Percentiles rank a stretch among this genome's conserved stretches.
phyloP scores from a whole-genome alignment of 139 green algal species.

The Edaphochlamys debaryana region DNA sequence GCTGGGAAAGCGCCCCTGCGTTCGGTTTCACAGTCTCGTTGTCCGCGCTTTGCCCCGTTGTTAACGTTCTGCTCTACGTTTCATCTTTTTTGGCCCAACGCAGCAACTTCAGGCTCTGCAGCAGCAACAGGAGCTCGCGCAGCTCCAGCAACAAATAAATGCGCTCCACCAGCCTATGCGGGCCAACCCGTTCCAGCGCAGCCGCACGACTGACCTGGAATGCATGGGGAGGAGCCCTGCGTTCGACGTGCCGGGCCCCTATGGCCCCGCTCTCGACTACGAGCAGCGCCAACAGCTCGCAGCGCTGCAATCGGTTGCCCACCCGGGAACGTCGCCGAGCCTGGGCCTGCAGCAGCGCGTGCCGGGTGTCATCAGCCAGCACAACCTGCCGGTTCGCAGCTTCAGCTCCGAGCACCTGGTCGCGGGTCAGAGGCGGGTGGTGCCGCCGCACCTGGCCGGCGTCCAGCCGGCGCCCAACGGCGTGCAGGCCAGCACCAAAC shows the following conservation, averaged over 20 bases:
- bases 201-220: slow-evolving; percentile 31
- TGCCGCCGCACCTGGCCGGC: background rate
- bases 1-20: background rate
- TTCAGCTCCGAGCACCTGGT: slow-evolving; percentile 42
- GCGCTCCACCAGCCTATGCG: slow-evolving; percentile 3
- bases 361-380: slow-evolving; percentile 6
- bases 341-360: slow-evolving; percentile 15
- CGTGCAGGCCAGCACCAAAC: too few species aligned
- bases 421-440: background rate
- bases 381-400: slow-evolving; percentile 32
- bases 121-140: slow-evolving; percentile 28
- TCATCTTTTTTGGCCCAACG: background rate
- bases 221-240: background rate
- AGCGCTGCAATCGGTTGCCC: background rate
- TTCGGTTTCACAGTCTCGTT: background rate
- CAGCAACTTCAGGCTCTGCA: slow-evolving; percentile 24
- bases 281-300: background rate
- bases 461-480: too few species aligned
- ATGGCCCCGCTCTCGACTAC: background rate
- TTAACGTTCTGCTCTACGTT: background rate
- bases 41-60: background rate
- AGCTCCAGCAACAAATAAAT: slow-evolving; percentile 3
- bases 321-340: background rate
- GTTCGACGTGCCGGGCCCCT: background rate
- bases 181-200: slow-evolving; percentile 23